These are phyloP conservation scores for Herpetospermum pedunculosum DNA, from an alignment of 306 rosid genomes.

Conservation along the genomic window DNA sequence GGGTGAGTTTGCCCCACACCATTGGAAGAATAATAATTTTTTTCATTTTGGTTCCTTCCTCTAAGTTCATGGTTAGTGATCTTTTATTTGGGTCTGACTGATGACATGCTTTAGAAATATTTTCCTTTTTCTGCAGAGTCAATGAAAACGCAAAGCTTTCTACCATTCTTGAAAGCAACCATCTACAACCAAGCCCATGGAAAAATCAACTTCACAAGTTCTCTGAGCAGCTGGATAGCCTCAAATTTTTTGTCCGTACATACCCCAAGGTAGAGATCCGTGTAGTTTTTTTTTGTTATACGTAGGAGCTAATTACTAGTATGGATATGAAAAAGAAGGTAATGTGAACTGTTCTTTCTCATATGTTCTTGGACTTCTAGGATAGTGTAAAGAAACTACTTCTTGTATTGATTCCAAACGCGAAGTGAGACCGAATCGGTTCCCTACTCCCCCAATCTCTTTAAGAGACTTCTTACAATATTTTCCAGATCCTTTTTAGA, in stretches of 20 bases:
- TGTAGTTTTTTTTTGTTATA: neutral
- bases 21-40: neutral
- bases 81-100: neutral
- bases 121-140: slow-evolving; percentile 31
- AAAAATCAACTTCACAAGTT: slow-evolving; percentile 49
- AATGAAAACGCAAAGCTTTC: slow-evolving; percentile 40
- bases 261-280: slow-evolving; percentile 35
- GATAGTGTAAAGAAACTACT: no score
- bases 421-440: no score
- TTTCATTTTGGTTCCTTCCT: neutral
- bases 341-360: neutral
- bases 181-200: slow-evolving; percentile 74
- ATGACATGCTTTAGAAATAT: neutral
- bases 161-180: slow-evolving; percentile 52
- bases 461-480: no score
- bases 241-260: slow-evolving; percentile 64
- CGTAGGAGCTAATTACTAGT: neutral
- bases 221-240: slow-evolving; percentile 36
- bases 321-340: neutral
- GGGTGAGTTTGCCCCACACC: slow-evolving; percentile 38
- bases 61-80: neutral
- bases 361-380: neutral
- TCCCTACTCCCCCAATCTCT: no score
- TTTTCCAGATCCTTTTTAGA: no score
- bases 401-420: no score